Base-by-base conservation (phyloP, 2,329 filamentous ascomycete species). In the Dactylellina cionopaga region DNA sequence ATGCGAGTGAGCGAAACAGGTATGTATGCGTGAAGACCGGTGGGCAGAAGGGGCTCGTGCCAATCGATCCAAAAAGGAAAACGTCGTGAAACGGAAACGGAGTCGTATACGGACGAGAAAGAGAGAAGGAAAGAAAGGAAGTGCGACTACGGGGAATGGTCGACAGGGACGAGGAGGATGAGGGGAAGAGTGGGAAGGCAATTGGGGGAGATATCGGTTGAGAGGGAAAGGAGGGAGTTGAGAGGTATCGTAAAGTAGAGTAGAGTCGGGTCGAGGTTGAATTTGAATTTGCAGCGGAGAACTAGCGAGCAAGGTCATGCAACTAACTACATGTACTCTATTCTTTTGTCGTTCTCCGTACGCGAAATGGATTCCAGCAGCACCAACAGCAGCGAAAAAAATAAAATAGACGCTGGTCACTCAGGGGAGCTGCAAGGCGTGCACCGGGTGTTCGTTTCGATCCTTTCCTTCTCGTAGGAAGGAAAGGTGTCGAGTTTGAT, bases 211-310 rank as follows among this genome's bases (percentile, higher is more conserved):
- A n/a, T 39, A 17, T 19, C 19, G 25, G 33, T 17, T 25, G 27
- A 33, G 37, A n/a, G 15, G 24, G 54, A 44, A 49, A 55, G 49
- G 51, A 51, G 41, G 47, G 19, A 15, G 24, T 35, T 52, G 52
- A 56, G 54, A 56, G 51, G 52, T 47, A 33, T 58, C 41, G 62
- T 56, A 56, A 33, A 51, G 37, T n/a, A n/a, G n/a, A n/a, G n/a
- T n/a, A n/a, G n/a, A n/a, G n/a, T n/a, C n/a, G n/a, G n/a, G n/a
- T n/a, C n/a, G 55, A 69, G 52, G 62, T 56, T 66, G 62, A 49
- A 43, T 47, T 66, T 66, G 65, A 56, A 56, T 54, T 56, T 63
- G 65, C 49, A 51, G 58, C 44, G 25, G 41, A n/a, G 27, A 41
- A 49, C 39, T 44, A 58, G 54, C 39, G 39, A 46, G 39, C 31